Conservation (phyloP, 331 rosid species). For the Rosa hybrid region DNA sequence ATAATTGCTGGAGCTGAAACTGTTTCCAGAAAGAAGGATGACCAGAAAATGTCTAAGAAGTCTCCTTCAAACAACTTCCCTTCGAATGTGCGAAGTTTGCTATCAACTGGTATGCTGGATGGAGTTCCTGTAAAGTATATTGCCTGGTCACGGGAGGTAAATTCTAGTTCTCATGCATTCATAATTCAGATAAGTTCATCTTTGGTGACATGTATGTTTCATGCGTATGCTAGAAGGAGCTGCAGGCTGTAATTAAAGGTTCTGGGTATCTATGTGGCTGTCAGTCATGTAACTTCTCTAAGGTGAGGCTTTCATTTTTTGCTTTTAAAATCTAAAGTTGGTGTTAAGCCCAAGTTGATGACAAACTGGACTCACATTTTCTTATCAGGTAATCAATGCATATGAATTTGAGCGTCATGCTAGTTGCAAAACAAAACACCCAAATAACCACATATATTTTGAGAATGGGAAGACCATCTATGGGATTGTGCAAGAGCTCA, state of each 20-base stretch:
- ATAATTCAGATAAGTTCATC: slow-evolving; percentile 42
- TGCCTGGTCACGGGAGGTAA: slow-evolving; percentile 87
- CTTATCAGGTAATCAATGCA: slow-evolving; percentile 62
- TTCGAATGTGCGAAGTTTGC: slow-evolving; percentile 75
- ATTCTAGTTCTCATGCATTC: slow-evolving; percentile 41
- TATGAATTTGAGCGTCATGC: slow-evolving; percentile 86
- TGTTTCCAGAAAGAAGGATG: slow-evolving; percentile 48
- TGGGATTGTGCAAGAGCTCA: slow-evolving; percentile 77
- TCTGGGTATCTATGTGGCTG: slow-evolving; percentile 80
- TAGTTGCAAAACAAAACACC: slow-evolving; percentile 80
- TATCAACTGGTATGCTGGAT: slow-evolving; percentile 91
- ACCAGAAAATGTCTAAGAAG: slow-evolving; percentile 54
- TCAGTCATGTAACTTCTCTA: slow-evolving; percentile 54
- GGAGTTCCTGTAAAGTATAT: slow-evolving; percentile 81
- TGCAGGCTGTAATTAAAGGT: slow-evolving; percentile 66
- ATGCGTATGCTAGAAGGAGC: slow-evolving; percentile 68
- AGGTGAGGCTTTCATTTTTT: slow-evolving; percentile 45
- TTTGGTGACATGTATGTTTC: slow-evolving; percentile 47
- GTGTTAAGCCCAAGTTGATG: not conserved
- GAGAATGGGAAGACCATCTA: slow-evolving; percentile 83
- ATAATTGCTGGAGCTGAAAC: slow-evolving; percentile 37
- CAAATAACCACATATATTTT: slow-evolving; percentile 77
- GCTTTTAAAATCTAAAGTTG: not conserved
- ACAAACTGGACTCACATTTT: slow-evolving; percentile 12
- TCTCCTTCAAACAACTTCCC: slow-evolving; percentile 71